Base-by-base conservation (phyloP, 257 asterid genomes). In the Fraxinus quadrangulata region DNA sequence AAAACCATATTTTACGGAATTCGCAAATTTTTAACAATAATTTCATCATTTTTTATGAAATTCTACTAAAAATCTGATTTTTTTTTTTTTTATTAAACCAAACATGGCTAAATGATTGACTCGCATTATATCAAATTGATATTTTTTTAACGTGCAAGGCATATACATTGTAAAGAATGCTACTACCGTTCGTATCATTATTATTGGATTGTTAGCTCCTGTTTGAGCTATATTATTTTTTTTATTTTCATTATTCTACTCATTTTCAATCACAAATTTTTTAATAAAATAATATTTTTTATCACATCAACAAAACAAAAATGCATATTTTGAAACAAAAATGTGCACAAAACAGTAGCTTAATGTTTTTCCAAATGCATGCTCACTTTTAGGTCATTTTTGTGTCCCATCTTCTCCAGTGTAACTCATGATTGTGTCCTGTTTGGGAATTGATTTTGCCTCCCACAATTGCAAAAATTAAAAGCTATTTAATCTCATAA, bases 381-480 rank as follows among this genome's bases (percentile, higher is more conserved):
- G 71, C 59, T 21, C 26, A 47, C 72, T 75, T 63, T 75, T 75
- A 63, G 69, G 19, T 63, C 26, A 24, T 63, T 63, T 63, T 23
- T 31, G 34, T 63, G 69, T 63, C 69, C 69, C 69, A 21, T 12
- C 17, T 26, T 24, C 69, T 24, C 34, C 69, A 26, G 19, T 63
- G 69, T 63, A 63, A 30, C 71, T 51, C 28, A 33, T 39, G 70
- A 45, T 74, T 74, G 69, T 65, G 42, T 42, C 78, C 81, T 76
- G 84, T 73, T 73, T 77, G 84, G 80, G 37, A 77, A 80, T 83
- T 77, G 83, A 84, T 84, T 81, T 72, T 81, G 85, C 81, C 37
- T 70, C 83, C 83, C 87, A 59, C 87, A 71, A 70, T n/a, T 70
- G 74, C 49, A 78, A 78, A 78, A 73, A 75, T 40, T 70, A 77